Conservation (phyloP, 2,329 filamentous ascomycete genomes). For the Aspergillus sp. region DNA sequence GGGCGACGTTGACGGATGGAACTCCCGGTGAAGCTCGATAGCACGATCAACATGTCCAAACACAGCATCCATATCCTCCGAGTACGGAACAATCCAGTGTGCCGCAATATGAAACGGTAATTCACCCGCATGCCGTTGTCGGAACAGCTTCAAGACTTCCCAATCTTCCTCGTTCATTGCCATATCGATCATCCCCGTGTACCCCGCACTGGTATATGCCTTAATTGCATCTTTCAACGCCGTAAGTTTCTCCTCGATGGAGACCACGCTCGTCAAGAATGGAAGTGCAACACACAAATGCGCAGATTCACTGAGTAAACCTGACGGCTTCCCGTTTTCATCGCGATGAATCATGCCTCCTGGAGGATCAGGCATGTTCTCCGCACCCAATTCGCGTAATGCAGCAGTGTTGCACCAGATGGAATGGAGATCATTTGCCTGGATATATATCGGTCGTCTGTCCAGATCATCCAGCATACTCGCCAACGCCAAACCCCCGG, state of each 20-base stretch:
- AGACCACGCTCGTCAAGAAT: slow-evolving; percentile 37
- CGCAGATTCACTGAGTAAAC: slow-evolving; percentile 43
- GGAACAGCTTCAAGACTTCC: slow-evolving; percentile 38
- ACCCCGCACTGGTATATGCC: slow-evolving; percentile 41
- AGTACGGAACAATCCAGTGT: slow-evolving; percentile 44
- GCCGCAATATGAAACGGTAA: slow-evolving; percentile 41
- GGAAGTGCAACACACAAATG: slow-evolving; percentile 42
- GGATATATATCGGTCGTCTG: slow-evolving; percentile 43
- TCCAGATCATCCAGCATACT: slow-evolving; percentile 45
- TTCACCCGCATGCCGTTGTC: slow-evolving; percentile 18
- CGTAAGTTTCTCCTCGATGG: slow-evolving; percentile 37
- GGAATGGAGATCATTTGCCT: slow-evolving; percentile 46
- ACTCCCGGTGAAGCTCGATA: slow-evolving; percentile 36
- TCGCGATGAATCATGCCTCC: slow-evolving; percentile 45
- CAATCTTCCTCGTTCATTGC: slow-evolving; percentile 47
- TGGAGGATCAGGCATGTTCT: slow-evolving; percentile 36
- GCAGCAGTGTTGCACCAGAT: slow-evolving; percentile 46
- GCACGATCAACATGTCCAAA: slow-evolving; percentile 41
- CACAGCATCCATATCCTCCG: slow-evolving; percentile 31
- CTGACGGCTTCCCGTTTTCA: slow-evolving; percentile 37
- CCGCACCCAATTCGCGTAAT: slow-evolving; percentile 39
- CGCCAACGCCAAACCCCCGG: slow-evolving; percentile 37
- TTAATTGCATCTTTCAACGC: slow-evolving; percentile 36
- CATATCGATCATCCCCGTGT: slow-evolving; percentile 47
- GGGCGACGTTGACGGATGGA: slow-evolving; percentile 33